Percentiles rank a stretch among this genome's conserved stretches.
These are phyloP conservation scores for Penicillium sp. DNA, from an alignment of 2,329 filamentous ascomycete species.

Conservation along the genomic window DNA sequence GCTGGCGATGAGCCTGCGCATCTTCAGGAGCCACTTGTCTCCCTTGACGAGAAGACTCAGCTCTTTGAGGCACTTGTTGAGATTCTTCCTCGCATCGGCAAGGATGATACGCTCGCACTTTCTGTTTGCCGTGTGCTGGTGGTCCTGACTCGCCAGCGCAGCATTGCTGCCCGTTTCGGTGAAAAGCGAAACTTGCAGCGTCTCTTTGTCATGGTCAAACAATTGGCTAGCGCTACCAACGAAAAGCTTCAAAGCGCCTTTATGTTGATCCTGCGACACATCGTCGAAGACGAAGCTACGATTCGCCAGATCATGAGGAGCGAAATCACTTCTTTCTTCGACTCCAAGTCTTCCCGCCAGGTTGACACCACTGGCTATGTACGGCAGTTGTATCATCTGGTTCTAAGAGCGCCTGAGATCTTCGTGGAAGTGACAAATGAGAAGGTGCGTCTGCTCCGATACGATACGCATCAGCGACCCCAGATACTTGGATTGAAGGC, in stretches of 20 bases:
- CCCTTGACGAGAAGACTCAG: slow-evolving; percentile 62
- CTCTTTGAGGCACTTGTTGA: slow-evolving; percentile 78
- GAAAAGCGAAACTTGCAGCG: slow-evolving; percentile 87
- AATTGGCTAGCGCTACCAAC: slow-evolving; percentile 76
- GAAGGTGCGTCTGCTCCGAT: slow-evolving; percentile 70
- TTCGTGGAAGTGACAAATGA: slow-evolving; percentile 89
- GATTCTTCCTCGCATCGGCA: slow-evolving; percentile 79
- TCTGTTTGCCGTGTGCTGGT: slow-evolving; percentile 81
- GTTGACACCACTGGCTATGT: slow-evolving; percentile 72
- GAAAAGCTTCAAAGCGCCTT: slow-evolving; percentile 72
- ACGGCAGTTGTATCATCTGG: slow-evolving; percentile 73
- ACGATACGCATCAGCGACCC: slow-evolving; percentile 53
- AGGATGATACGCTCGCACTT: slow-evolving; percentile 79
- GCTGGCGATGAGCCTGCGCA: slow-evolving; percentile 57
- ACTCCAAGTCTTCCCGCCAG: slow-evolving; percentile 55
- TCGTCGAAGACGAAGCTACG: slow-evolving; percentile 90
- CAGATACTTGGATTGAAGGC: slow-evolving; percentile 56
- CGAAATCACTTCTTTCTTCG: slow-evolving; percentile 79
- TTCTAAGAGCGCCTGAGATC: slow-evolving; percentile 75
- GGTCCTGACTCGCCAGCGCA: slow-evolving; percentile 77
- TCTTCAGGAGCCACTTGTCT: slow-evolving; percentile 61
- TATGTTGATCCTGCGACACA: slow-evolving; percentile 83
- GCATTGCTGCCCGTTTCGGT: slow-evolving; percentile 71
- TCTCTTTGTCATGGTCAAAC: slow-evolving; percentile 92
- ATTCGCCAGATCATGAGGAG: slow-evolving; percentile 88